Percentiles rank a stretch among this genome's conserved stretches.
These are phyloP conservation scores for Saccharomycopsis amapae DNA, from an alignment of 805 yeast species.

Conservation along the genomic window DNA sequence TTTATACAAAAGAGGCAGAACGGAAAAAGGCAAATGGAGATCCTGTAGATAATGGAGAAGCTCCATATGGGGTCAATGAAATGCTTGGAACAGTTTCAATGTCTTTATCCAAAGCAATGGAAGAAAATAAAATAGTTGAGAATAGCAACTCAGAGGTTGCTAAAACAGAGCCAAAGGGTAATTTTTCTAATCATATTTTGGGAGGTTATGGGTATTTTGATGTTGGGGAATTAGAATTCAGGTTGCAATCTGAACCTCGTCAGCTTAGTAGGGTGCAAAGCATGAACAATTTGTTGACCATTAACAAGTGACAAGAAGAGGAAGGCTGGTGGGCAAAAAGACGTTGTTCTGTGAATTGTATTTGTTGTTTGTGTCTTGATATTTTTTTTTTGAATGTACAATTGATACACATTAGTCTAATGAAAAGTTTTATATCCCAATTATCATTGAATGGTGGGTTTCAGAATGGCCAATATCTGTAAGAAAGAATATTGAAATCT, in stretches of 20 bases:
- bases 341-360: no score
- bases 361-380: no score
- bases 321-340: no score
- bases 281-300: not conserved
- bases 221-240: slow-evolving; percentile 54
- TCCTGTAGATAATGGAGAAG: not conserved
- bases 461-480: no score
- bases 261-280: slow-evolving; percentile 20
- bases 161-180: no score
- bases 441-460: no score
- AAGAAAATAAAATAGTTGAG: not conserved
- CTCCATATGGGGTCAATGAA: slow-evolving; percentile 10
- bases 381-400: no score
- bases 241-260: slow-evolving; percentile 36
- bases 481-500: no score
- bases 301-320: no score
- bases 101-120: slow-evolving; percentile 15
- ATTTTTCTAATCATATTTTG: slow-evolving; percentile 31
- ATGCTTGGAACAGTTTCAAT: slow-evolving; percentile 18
- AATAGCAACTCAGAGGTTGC: not conserved
- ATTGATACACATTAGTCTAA: no score
- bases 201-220: slow-evolving; percentile 82
- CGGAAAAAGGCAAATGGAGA: no score
- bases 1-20: slow-evolving; percentile 29
- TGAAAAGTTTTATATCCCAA: no score